A percentile compares a stretch with the other conserved stretches of the same genome.
Evolutionary conservation across 2,329 filamentous ascomycete species (phyloP).

Genomic region (Alternaria dauci): DNA sequence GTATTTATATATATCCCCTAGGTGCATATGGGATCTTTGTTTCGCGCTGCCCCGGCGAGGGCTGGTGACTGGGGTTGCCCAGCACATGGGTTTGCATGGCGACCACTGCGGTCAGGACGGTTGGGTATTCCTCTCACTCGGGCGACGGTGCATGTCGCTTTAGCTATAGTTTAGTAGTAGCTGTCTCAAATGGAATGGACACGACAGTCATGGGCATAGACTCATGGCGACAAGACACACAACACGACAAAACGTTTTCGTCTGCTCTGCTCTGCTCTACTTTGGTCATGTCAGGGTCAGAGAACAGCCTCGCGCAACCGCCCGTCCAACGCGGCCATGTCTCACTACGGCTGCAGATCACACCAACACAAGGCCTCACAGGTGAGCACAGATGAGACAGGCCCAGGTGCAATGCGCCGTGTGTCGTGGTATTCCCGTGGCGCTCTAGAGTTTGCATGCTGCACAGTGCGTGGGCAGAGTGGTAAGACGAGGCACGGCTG

Average conservation of each 20-base stretch:
- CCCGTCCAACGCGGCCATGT: slow-evolving; percentile 21
- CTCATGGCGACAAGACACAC: slow-evolving; percentile 28
- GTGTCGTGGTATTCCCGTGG: slow-evolving; percentile 14
- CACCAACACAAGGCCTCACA: slow-evolving; percentile 14
- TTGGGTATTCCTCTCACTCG: slow-evolving; percentile 35
- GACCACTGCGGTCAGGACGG: slow-evolving; percentile 22
- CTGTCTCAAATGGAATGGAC: slow-evolving; percentile 34
- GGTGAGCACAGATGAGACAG: slow-evolving; percentile 17
- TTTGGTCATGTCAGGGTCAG: no score
- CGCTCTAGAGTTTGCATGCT: slow-evolving; percentile 19
- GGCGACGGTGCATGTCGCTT: slow-evolving; percentile 27
- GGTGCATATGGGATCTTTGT: slow-evolving; percentile 19
- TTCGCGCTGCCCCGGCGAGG: slow-evolving; percentile 29
- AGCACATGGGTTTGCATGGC: slow-evolving; percentile 15
- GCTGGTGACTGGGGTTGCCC: slow-evolving; percentile 16
- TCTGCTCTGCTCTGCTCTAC: background rate
- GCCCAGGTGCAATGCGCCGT: slow-evolving; percentile 19
- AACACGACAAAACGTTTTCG: background rate
- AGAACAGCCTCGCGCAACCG: slow-evolving; percentile 23
- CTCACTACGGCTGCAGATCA: slow-evolving; percentile 21
- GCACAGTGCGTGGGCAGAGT: slow-evolving; percentile 14
- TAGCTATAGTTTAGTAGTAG: slow-evolving; percentile 30
- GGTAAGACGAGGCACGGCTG: slow-evolving; percentile 19
- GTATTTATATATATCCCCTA: slow-evolving; percentile 39
- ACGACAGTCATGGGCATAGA: slow-evolving; percentile 25